phyloP scores from a whole-genome alignment of 179 eudicot species.

The Vitellaria paradoxa region DNA sequence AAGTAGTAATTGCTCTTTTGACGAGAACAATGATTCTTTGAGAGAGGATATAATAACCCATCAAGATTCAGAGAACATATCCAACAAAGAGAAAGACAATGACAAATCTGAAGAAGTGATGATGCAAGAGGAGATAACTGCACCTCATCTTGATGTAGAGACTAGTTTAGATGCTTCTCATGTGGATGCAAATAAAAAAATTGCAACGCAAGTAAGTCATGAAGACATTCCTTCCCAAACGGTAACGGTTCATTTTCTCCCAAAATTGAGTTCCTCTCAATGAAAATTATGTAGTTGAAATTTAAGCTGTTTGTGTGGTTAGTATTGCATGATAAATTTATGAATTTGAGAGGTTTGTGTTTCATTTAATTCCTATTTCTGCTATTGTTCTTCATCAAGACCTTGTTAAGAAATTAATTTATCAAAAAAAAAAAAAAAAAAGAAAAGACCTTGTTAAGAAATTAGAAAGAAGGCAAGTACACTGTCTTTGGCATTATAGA shows the following conservation, averaged over 20 bases:
- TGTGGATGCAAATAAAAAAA: conserved; percentile 22
- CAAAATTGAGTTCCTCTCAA: background rate
- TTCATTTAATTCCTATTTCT: background rate
- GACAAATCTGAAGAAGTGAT: conserved; percentile 13
- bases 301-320: background rate
- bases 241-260: conserved; percentile 23
- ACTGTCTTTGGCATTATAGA: background rate
- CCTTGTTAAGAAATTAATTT: background rate
- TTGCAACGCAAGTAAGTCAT: conserved; percentile 20
- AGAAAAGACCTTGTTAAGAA: no score
- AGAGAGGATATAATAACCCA: conserved; percentile 25
- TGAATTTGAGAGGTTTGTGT: background rate
- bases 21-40: conserved; percentile 19
- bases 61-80: conserved; percentile 26
- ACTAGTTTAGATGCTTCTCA: conserved; percentile 20
- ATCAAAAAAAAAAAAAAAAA: no score
- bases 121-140: conserved; percentile 23
- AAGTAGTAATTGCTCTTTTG: conserved; percentile 2
- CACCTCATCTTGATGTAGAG: conserved; percentile 18
- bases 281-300: background rate
- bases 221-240: conserved; percentile 22
- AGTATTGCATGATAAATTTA: background rate
- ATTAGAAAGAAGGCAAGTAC: background rate
- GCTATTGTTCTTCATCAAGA: background rate
- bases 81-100: conserved; percentile 19